These are phyloP conservation scores for Nothomitra cinnamomea DNA, from an alignment of 2,329 filamentous ascomycete genomes.

Conservation along the genomic window DNA sequence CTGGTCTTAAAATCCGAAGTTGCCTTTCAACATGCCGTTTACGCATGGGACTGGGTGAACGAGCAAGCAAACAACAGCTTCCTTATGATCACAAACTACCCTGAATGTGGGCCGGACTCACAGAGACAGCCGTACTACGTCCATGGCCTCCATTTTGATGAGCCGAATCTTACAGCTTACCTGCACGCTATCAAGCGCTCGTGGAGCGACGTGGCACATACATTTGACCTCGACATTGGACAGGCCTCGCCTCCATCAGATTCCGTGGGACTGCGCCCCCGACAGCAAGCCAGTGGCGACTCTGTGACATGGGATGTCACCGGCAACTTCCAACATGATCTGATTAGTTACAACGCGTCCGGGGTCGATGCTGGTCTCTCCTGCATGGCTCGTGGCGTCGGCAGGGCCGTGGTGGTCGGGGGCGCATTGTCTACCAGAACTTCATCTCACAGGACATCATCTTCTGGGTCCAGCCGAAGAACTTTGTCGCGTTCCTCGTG, in stretches of 20 bases:
- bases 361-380: background rate
- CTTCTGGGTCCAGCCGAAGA: background rate
- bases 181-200: conserved; percentile 9
- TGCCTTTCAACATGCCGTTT: conserved; percentile 11
- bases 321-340: background rate
- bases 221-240: conserved; percentile 11
- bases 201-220: conserved; percentile 13
- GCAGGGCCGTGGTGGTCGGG: background rate
- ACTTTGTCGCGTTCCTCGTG: background rate
- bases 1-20: conserved; percentile 12
- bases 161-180: conserved; percentile 8
- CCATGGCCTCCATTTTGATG: conserved; percentile 11
- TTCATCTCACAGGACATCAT: background rate
- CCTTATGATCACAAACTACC: conserved; percentile 12
- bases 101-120: conserved; percentile 10
- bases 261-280: background rate
- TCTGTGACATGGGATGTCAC: background rate
- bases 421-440: background rate
- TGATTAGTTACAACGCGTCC: background rate
- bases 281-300: background rate
- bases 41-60: conserved; percentile 15
- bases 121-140: conserved; percentile 12
- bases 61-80: conserved; percentile 11
- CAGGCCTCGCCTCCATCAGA: background rate
- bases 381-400: background rate